A percentile compares a stretch with the other conserved stretches of the same genome.
Conservation (phyloP, 345 rosid species). For the Ricinus communis region DNA sequence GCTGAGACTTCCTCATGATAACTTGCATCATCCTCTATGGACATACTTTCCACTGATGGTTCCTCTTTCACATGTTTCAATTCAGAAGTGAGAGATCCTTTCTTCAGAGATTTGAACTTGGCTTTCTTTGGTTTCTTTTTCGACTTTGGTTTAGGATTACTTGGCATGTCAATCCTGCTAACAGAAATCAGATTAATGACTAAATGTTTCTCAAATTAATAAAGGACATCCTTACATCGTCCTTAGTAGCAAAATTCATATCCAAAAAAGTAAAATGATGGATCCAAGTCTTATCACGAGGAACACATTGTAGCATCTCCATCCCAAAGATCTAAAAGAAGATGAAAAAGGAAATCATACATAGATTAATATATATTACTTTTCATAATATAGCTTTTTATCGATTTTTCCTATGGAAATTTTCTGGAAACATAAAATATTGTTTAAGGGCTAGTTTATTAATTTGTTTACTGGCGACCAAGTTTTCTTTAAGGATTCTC, state of each 20-base stretch:
- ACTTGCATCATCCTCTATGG: constrained; percentile 46
- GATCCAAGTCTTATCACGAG: neutral
- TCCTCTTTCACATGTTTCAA: constrained; percentile 54
- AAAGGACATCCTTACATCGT: neutral
- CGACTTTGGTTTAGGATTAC: constrained; percentile 58
- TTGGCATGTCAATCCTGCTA: constrained; percentile 58
- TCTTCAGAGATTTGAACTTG: constrained; percentile 88
- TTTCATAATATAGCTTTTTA: no score
- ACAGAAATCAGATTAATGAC: constrained; percentile 10
- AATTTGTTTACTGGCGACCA: neutral
- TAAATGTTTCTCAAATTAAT: neutral
- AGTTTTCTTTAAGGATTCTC: neutral
- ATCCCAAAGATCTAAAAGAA: neutral
- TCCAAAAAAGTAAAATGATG: neutral
- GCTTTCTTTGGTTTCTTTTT: constrained; percentile 92
- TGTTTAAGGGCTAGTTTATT: no score
- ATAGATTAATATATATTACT: no score
- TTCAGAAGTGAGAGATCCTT: constrained; percentile 72
- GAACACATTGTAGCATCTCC: neutral
- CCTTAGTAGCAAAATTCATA: no score
- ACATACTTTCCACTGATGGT: constrained; percentile 43
- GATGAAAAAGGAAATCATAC: neutral
- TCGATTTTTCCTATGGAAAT: no score
- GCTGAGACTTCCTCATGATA: constrained; percentile 44
- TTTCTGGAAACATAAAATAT: no score